Evolutionary conservation across 192 early-diverging fungal species (phyloP), one percentile per base, ranked within the genome.

Genomic region (Coemansia sp.): DNA sequence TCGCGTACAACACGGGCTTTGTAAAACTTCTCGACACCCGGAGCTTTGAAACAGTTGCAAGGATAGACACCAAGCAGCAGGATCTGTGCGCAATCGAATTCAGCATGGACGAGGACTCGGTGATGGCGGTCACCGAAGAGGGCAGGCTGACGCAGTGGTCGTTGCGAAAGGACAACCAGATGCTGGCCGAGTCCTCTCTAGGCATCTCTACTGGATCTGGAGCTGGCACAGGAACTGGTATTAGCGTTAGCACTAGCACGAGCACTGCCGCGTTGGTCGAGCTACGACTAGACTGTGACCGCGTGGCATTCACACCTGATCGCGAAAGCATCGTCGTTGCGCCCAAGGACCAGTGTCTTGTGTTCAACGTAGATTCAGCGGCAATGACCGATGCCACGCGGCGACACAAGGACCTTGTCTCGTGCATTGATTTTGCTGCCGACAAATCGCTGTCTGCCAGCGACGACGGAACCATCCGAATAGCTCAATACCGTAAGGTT

Each of bases 71-170:
- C 11, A 60, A 56, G 20, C 74, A 71, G 59, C 66, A 50, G 32
- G 74, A 67, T 17, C 32, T 76, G 36, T 82, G 73, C 48, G 56
- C 80, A 2, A 57, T 60, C 5, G 72, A 65, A 55, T 76, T 82
- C 36, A 76, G 74, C 40, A 61, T 73, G 16, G 62, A 73, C 48
- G 80, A 82, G 48, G 74, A 82, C 61, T 72, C 80, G 22, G 51
- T 82, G 17, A 66, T 72, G 63, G 65, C 36, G 1, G 80, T 73
- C 49, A 75, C 74, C 5, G 80, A 82, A 58, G 51, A 60, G 18
- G 80, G 80, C 48, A 71, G 63, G 30, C 74, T 82, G 48, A 82
- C 80, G 28, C 80, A 73, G 62, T 82, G 80, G 80, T 82, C 80
- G 49, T 68, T 82, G 28, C 64, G 74, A 18, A 68, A 64, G 52